These are phyloP conservation scores for Penicillium crystallinum DNA, from an alignment of 495 filamentous ascomycete genomes.

Conservation along the genomic window DNA sequence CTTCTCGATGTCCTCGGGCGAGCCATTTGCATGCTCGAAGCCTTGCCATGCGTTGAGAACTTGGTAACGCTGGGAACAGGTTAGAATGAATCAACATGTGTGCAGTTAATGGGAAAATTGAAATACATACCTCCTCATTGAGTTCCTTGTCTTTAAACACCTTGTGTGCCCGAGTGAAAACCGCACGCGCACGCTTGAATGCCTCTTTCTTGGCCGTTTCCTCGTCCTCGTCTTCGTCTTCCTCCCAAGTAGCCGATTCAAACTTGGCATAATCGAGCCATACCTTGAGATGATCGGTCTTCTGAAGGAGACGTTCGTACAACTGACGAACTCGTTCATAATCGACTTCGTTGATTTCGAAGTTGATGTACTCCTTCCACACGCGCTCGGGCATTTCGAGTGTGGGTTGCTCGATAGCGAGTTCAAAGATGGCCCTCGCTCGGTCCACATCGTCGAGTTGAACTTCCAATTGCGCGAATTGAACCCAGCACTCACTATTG, in stretches of 20 bases:
- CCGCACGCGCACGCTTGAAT: conserved; percentile 69
- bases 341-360: conserved; percentile 90
- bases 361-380: conserved; percentile 98
- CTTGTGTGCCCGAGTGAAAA: conserved; percentile 85
- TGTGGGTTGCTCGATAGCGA: conserved; percentile 74
- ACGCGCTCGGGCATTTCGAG: conserved; percentile 98
- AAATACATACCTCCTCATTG: conserved; percentile 68
- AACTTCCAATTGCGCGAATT: conserved; percentile 87
- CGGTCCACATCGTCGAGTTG: conserved; percentile 85
- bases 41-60: conserved; percentile 86
- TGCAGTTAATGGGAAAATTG: neutral
- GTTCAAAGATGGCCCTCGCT: conserved; percentile 84
- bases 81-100: conserved; percentile 23
- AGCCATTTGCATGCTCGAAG: conserved; percentile 83
- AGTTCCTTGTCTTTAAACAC: conserved; percentile 87
- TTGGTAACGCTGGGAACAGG: conserved; percentile 58
- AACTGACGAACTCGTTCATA: conserved; percentile 75
- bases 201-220: conserved; percentile 74
- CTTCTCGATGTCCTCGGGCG: conserved; percentile 69
- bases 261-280: conserved; percentile 98
- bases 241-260: conserved; percentile 76
- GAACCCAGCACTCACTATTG: conserved; percentile 91
- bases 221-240: conserved; percentile 59
- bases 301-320: conserved; percentile 86
- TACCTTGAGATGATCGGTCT: conserved; percentile 96